Conservation (phyloP, 2,329 filamentous ascomycete genomes). For the Neopestalotiopsis sp. region DNA sequence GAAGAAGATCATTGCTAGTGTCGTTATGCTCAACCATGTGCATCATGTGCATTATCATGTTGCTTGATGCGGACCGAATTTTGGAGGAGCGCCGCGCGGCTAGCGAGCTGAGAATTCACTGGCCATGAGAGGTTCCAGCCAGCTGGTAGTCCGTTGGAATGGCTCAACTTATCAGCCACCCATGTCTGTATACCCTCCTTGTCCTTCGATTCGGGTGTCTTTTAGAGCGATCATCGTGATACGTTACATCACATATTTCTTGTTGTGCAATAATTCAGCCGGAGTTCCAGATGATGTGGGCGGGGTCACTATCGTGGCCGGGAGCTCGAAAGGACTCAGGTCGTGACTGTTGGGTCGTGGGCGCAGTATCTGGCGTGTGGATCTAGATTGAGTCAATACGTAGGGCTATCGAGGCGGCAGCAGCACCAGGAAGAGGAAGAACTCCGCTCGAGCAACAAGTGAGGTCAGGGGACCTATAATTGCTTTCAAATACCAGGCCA, state of each 20-base stretch:
- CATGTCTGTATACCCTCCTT: not conserved
- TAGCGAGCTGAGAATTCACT: not conserved
- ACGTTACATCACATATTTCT: not conserved
- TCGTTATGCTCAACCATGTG: not conserved
- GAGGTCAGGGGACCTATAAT: too few species aligned
- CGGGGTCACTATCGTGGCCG: not conserved
- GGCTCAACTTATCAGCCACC: not conserved
- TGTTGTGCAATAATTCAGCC: not conserved
- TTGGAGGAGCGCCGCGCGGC: not conserved
- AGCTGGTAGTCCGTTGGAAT: not conserved
- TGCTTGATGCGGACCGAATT: not conserved
- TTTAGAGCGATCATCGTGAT: not conserved
- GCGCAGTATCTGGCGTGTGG: not conserved
- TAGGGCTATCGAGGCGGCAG: not conserved
- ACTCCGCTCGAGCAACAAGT: too few species aligned
- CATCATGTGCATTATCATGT: not conserved
- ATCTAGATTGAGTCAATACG: not conserved
- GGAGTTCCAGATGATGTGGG: not conserved
- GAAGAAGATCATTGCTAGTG: not conserved
- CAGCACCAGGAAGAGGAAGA: not conserved
- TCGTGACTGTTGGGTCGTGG: not conserved
- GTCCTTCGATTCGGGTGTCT: not conserved
- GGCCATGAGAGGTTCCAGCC: not conserved
- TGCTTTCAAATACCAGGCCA: too few species aligned
- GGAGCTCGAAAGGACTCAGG: not conserved